Evolutionary conservation across 2,329 filamentous ascomycete species (phyloP).

Genomic region (Cladosporium sp.): DNA sequence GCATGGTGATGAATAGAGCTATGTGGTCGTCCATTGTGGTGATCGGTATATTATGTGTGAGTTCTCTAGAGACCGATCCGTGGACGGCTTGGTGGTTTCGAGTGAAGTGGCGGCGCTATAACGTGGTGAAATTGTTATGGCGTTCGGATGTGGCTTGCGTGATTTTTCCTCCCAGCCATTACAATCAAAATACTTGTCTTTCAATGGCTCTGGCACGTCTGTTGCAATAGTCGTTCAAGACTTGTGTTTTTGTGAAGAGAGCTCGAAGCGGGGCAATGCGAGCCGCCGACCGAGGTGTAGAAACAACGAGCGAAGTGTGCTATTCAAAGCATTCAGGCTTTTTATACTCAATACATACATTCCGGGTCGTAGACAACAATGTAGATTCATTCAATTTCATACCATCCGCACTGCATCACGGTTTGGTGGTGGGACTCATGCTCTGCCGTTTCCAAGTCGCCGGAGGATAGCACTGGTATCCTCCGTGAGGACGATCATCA

Average conservation of each 20-base stretch:
- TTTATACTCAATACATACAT: not conserved
- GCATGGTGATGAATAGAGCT: slow-evolving; percentile 29
- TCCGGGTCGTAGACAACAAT: not conserved
- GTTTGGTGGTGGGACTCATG: not conserved
- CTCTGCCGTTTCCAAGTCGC: not conserved
- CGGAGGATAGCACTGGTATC: not conserved
- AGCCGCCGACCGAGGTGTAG: not conserved
- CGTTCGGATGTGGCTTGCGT: not conserved
- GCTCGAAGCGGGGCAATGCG: not conserved
- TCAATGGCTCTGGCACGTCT: not conserved
- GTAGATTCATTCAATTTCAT: not conserved
- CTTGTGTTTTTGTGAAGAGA: not conserved
- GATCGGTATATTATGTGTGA: not conserved
- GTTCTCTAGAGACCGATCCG: not conserved
- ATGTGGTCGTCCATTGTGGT: slow-evolving; percentile 23
- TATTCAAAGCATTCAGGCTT: not conserved
- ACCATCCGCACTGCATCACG: not conserved
- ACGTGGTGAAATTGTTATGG: not conserved
- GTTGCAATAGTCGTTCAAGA: not conserved
- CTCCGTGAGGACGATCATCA: not conserved
- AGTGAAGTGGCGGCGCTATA: not conserved
- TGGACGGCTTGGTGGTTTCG: not conserved
- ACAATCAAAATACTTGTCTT: not conserved
- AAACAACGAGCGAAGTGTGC: not conserved
- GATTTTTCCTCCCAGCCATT: not conserved